Percentiles rank a stretch among this genome's conserved stretches.
Conservation (phyloP, 1,139 yeast species). For the Saccharomyces hybrid region DNA sequence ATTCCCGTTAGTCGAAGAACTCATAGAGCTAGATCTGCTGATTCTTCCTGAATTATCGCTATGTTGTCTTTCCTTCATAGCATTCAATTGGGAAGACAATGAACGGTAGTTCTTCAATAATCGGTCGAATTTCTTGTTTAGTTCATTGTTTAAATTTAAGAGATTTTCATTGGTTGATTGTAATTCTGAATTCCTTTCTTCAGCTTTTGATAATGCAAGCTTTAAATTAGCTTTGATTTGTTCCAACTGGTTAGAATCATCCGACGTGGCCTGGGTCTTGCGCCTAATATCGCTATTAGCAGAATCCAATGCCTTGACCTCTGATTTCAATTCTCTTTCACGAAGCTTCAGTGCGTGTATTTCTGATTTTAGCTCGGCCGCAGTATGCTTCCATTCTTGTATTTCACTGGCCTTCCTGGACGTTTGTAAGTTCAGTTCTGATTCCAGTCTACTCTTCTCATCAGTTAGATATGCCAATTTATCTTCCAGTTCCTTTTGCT, state of each 20-base stretch:
- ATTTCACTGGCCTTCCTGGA: constrained; percentile 38
- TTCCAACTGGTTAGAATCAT: constrained; percentile 29
- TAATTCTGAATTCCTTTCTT: constrained; percentile 45
- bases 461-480: constrained; percentile 42
- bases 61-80: constrained; percentile 31
- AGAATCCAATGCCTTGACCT: constrained; percentile 23
- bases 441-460: constrained; percentile 53
- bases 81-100: constrained; percentile 50
- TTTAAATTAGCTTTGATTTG: constrained; percentile 40
- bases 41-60: constrained; percentile 20
- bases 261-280: constrained; percentile 20
- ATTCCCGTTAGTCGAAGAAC: constrained; percentile 12
- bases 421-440: constrained; percentile 43
- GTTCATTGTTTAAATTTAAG: constrained; percentile 61
- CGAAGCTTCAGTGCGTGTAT: constrained; percentile 23
- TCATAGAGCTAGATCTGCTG: constrained; percentile 22
- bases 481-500: constrained; percentile 41
- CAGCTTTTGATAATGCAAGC: constrained; percentile 44
- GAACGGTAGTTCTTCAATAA: constrained; percentile 57
- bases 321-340: constrained; percentile 36
- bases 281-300: constrained; percentile 23
- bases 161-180: constrained; percentile 52
- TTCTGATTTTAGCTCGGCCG: constrained; percentile 28
- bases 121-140: constrained; percentile 56
- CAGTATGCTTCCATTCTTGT: constrained; percentile 29